Percentiles rank a stretch among this genome's conserved stretches.
These are phyloP conservation scores for Crithidia acanthocephali DNA, from an alignment of 208 protist species.

Conservation along the genomic window DNA sequence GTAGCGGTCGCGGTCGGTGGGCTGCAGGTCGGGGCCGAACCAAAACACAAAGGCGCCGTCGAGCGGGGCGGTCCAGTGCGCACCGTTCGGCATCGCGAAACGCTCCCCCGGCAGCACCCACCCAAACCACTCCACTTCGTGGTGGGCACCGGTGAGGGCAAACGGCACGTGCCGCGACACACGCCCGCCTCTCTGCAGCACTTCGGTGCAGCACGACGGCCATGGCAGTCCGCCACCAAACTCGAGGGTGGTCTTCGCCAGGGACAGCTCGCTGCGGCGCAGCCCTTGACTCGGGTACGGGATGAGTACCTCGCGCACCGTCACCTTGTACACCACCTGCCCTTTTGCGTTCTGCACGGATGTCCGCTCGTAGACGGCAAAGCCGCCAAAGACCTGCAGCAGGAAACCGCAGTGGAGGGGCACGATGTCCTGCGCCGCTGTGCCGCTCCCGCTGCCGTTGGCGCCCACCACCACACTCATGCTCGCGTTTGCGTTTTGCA, in stretches of 20 bases:
- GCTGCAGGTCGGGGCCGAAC: constrained; percentile 66
- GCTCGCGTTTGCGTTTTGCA: constrained; percentile 28
- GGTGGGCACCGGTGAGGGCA: constrained; percentile 50
- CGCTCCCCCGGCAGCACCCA: constrained; percentile 78
- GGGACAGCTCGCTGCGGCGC: constrained; percentile 40
- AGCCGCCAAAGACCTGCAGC: constrained; percentile 82
- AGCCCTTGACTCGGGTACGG: constrained; percentile 57
- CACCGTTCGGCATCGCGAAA: constrained; percentile 56
- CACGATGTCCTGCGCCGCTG: constrained; percentile 7
- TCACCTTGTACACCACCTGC: constrained; percentile 13
- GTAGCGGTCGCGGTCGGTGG: constrained; percentile 77
- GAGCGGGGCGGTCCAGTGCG: constrained; percentile 46
- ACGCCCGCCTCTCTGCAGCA: constrained; percentile 57
- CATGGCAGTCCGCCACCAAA: constrained; percentile 78
- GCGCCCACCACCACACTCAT: constrained; percentile 5
- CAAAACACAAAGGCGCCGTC: constrained; percentile 86
- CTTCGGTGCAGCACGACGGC: constrained; percentile 68
- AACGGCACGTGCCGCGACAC: constrained; percentile 57
- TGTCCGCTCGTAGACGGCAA: constrained; percentile 47
- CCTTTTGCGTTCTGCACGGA: constrained; percentile 10
- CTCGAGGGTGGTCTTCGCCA: constrained; percentile 39
- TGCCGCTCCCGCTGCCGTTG: constrained; percentile 3
- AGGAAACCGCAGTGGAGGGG: constrained; percentile 43
- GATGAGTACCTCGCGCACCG: constrained; percentile 70
- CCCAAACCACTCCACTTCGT: constrained; percentile 61